Percentiles rank a stretch among this genome's conserved stretches.
Conservation (phyloP, 176 grass and related monocot species). For the maize (Zea mays) region Zm-B73-REFERENCE-NAM-5.0 NC_050097.1:89235001-89235500, state of each 20-base stretch:
- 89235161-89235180: conserved; percentile 83
- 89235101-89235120: conserved; percentile 85
- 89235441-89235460: neutral
- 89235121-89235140: conserved; percentile 83
- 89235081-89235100: conserved; percentile 87
- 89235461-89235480: neutral
- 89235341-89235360: too few species aligned
- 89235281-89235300: too few species aligned
- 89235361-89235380: too few species aligned
- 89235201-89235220: neutral
- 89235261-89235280: neutral
- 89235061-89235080: conserved; percentile 50
- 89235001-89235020: neutral
- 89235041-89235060: conserved; percentile 62
- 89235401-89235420: neutral
- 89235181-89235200: conserved; percentile 49
- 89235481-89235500: neutral
- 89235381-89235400: neutral
- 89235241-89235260: neutral
- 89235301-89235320: too few species aligned
- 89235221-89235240: neutral
- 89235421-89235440: neutral
- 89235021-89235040: conserved; percentile 55
- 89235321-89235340: too few species aligned
- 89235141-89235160: conserved; percentile 78